Evolutionary conservation across 2,329 filamentous ascomycete species (phyloP).

Genomic region (Colletotrichum spaethianum): DNA sequence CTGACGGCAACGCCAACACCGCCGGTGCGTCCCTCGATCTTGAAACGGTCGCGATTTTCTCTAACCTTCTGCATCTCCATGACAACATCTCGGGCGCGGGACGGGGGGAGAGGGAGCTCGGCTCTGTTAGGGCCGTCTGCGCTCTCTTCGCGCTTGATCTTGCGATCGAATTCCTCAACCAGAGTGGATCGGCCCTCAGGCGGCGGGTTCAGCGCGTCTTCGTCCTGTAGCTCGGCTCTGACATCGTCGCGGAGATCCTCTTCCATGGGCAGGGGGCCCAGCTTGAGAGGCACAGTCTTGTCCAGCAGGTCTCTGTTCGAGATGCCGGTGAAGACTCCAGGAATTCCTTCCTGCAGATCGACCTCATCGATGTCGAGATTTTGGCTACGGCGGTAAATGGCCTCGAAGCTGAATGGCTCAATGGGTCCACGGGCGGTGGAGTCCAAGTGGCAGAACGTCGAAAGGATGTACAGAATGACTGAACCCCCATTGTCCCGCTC

Average conservation of each 20-base stretch:
- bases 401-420: conserved; percentile 74
- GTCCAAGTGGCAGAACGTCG: conserved; percentile 70
- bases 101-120: conserved; percentile 89
- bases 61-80: conserved; percentile 96
- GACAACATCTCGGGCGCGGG: conserved; percentile 88
- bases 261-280: conserved; percentile 90
- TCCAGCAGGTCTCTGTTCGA: conserved; percentile 73
- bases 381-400: conserved; percentile 69
- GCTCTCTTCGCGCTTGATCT: conserved; percentile 90
- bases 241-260: conserved; percentile 86
- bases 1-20: conserved; percentile 88
- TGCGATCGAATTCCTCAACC: conserved; percentile 89
- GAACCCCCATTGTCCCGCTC: conserved; percentile 86
- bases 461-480: conserved; percentile 82
- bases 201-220: conserved; percentile 84
- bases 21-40: conserved; percentile 86
- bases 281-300: conserved; percentile 72
- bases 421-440: conserved; percentile 73
- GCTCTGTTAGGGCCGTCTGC: conserved; percentile 84
- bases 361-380: conserved; percentile 74
- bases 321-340: conserved; percentile 73
- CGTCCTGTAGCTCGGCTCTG: conserved; percentile 86
- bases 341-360: conserved; percentile 76
- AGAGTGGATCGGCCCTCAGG: conserved; percentile 79
- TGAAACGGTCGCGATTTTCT: conserved; percentile 92